Evolutionary conservation across 495 filamentous ascomycete genomes (phyloP).

Genomic region (Oidiodendron maius): DNA sequence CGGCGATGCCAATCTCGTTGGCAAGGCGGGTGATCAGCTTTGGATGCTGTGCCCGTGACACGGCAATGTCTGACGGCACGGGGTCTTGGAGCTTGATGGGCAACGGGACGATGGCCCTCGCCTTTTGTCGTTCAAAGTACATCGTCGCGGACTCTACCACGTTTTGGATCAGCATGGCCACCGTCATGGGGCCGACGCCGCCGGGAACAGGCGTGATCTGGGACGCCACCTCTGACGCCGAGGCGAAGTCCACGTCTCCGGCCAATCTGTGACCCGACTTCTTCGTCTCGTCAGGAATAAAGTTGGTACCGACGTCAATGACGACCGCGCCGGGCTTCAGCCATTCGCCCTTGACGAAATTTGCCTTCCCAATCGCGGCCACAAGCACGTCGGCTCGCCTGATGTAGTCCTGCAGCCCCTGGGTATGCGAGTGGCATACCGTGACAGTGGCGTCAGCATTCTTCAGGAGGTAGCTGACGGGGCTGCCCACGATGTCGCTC

Average conservation of each 20-base stretch:
- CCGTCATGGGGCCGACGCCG: constrained; percentile 96
- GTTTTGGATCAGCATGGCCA: constrained; percentile 94
- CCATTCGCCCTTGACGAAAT: constrained; percentile 91
- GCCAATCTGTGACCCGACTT: constrained; percentile 93
- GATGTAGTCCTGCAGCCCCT: constrained; percentile 62
- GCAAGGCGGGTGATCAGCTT: constrained; percentile 83
- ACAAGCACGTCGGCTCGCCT: constrained; percentile 87
- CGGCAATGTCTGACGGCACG: constrained; percentile 89
- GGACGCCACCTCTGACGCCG: constrained; percentile 81
- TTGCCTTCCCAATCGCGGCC: constrained; percentile 82
- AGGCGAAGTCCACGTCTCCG: constrained; percentile 90
- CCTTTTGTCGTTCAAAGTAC: constrained; percentile 76
- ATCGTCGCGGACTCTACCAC: constrained; percentile 76
- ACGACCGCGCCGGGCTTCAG: constrained; percentile 89
- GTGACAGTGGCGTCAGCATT: constrained; percentile 97
- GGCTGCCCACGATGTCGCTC: constrained; percentile 95
- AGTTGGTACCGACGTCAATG: constrained; percentile 97
- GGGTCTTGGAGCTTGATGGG: constrained; percentile 68
- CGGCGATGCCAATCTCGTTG: constrained; percentile 78
- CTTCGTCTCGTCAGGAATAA: constrained; percentile 84
- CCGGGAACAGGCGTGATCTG: constrained; percentile 95
- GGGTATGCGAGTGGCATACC: constrained; percentile 85
- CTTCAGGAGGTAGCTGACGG: constrained; percentile 89
- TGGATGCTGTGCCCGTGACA: constrained; percentile 83
- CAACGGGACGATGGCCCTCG: constrained; percentile 69